These are phyloP conservation scores for Tricholoma matsutake DNA, from an alignment of 768 basidiomycete genomes.

Conservation along the genomic window DNA sequence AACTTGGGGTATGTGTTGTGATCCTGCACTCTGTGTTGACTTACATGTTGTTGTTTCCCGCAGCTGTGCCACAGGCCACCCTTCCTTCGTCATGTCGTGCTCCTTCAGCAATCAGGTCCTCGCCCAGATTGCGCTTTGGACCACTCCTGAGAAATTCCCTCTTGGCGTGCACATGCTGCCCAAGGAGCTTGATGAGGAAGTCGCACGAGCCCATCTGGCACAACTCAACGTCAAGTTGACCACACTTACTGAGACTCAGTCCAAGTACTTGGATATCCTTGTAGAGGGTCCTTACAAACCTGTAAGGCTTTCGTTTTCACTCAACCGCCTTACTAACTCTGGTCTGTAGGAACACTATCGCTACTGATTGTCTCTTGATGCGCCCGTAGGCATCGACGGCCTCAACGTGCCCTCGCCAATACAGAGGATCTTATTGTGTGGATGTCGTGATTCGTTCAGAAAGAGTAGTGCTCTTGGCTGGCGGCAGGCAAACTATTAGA, in stretches of 20 bases:
- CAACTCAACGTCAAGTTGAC: conserved; percentile 96
- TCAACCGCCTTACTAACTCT: background rate
- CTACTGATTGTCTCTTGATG: conserved; percentile 36
- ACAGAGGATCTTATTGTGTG: conserved; percentile 52
- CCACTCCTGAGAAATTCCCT: conserved; percentile 85
- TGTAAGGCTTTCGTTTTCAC: conserved; percentile 22
- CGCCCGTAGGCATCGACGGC: conserved; percentile 48
- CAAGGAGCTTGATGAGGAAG: conserved; percentile 98
- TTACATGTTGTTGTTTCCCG: background rate
- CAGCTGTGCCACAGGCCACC: conserved; percentile 96
- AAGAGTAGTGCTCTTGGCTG: conserved; percentile 43
- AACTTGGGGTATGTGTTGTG: conserved; percentile 73
- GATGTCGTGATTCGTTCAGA: conserved; percentile 51
- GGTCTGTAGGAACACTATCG: conserved; percentile 38
- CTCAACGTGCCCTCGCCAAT: conserved; percentile 76
- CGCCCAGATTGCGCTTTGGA: conserved; percentile 98
- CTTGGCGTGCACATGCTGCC: conserved; percentile 98
- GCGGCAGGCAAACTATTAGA: conserved; percentile 33
- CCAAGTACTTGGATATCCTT: conserved; percentile 90
- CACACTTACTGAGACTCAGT: conserved; percentile 65
- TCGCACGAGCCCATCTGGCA: conserved; percentile 91
- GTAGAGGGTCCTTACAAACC: conserved; percentile 67
- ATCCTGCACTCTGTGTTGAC: conserved; percentile 4
- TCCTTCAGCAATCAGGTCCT: conserved; percentile 99
- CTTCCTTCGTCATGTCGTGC: conserved; percentile 99